A percentile compares a stretch with the other conserved stretches of the same genome.
Evolutionary conservation across 2,329 filamentous ascomycete genomes (phyloP).

Genomic region (Didymella glomerata): DNA sequence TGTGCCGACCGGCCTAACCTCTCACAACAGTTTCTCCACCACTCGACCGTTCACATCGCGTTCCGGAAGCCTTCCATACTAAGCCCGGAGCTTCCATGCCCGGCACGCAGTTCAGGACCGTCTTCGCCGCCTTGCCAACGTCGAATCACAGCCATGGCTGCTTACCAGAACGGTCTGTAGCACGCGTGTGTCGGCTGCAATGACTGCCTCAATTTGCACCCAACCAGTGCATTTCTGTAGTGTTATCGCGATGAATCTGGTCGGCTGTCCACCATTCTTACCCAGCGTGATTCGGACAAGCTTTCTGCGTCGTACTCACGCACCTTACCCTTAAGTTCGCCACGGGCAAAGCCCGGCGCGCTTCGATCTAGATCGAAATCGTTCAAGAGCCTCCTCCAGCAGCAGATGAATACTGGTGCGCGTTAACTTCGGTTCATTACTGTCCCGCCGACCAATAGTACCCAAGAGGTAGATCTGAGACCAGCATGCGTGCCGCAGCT

Average conservation of each 20-base stretch:
- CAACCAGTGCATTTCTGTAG: constrained; percentile 26
- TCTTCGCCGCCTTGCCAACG: constrained; percentile 39
- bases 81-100: constrained; percentile 35
- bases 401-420: constrained; percentile 36
- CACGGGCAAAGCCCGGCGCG: constrained; percentile 37
- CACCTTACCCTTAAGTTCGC: constrained; percentile 35
- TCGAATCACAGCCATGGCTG: constrained; percentile 37
- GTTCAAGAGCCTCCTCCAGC: constrained; percentile 36
- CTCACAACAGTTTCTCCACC: constrained; percentile 49
- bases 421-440: constrained; percentile 46
- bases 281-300: constrained; percentile 23
- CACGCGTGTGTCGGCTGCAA: constrained; percentile 30
- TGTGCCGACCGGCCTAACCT: constrained; percentile 39
- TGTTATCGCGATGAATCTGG: constrained; percentile 31
- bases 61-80: constrained; percentile 36
- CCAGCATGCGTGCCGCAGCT: constrained; percentile 45
- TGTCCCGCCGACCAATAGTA: constrained; percentile 45
- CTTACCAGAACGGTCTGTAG: constrained; percentile 32
- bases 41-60: constrained; percentile 37
- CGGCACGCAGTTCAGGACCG: constrained; percentile 45
- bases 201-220: constrained; percentile 34
- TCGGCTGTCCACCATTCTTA: constrained; percentile 22
- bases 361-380: constrained; percentile 43
- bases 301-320: constrained; percentile 25
- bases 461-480: constrained; percentile 37